Percentiles rank a stretch among this genome's conserved stretches.
phyloP scores from a whole-genome alignment of 805 yeast species.

The Starmerella riodocensis region DNA sequence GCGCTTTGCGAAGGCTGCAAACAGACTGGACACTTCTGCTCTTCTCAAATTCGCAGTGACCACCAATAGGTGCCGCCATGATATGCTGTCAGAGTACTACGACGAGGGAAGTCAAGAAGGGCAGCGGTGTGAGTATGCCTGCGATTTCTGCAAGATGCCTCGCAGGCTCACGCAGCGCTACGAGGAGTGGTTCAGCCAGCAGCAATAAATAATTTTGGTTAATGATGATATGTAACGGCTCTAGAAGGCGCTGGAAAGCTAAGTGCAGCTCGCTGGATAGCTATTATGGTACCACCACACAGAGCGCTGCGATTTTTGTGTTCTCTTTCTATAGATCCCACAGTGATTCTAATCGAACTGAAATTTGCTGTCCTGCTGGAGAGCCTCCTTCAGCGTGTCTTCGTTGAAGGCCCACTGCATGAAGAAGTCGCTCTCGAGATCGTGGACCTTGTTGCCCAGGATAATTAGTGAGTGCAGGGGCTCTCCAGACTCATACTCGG shows the following conservation, averaged over 20 bases:
- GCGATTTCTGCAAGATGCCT: constrained; percentile 60
- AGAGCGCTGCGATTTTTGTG: too few relatives aligned
- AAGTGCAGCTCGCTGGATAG: too few relatives aligned
- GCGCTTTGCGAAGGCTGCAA: constrained; percentile 40
- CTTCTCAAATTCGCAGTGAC: constrained; percentile 14
- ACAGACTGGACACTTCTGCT: constrained; percentile 9
- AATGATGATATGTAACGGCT: too few relatives aligned
- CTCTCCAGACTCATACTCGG: constrained; percentile 79
- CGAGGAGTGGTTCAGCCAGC: constrained; percentile 13
- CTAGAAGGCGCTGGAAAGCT: too few relatives aligned
- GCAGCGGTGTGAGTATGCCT: constrained; percentile 48
- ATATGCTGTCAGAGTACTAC: constrained; percentile 75
- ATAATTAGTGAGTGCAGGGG: constrained; percentile 87
- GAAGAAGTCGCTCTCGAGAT: constrained; percentile 75
- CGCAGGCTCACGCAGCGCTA: constrained; percentile 8
- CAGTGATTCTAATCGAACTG: background rate
- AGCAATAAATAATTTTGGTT: background rate
- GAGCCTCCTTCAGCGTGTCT: constrained; percentile 36
- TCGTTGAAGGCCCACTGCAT: constrained; percentile 58
- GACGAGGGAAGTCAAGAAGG: constrained; percentile 42
- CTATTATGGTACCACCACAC: too few relatives aligned
- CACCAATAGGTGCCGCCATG: constrained; percentile 70
- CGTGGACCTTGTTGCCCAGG: constrained; percentile 86
- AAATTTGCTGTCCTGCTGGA: constrained; percentile 29
- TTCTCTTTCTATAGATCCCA: too few relatives aligned